Percentiles rank a stretch among this genome's conserved stretches.
Conservation (phyloP, 1,284 basidiomycete genomes). For the Melampsora larici-populina region DNA sequence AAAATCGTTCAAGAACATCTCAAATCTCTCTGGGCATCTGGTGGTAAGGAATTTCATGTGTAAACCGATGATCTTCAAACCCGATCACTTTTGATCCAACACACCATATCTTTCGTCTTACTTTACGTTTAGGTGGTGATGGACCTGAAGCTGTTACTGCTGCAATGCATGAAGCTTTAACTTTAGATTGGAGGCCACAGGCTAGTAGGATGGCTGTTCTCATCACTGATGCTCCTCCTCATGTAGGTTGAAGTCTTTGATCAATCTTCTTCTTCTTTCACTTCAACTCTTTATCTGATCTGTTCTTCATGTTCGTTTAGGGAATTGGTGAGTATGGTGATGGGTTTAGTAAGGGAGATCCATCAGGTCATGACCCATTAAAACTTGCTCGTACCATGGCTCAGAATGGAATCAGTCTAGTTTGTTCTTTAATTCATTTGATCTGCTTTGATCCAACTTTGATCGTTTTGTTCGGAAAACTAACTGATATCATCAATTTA, state of each 20-base stretch:
- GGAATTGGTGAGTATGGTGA: conserved; percentile 39
- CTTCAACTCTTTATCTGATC: conserved; percentile 52
- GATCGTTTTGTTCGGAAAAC: too few relatives aligned
- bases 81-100: background rate
- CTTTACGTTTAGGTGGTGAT: conserved; percentile 75
- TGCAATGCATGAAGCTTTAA: conserved; percentile 75
- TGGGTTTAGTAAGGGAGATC: conserved; percentile 30
- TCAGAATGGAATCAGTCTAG: conserved; percentile 78
- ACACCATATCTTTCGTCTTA: too few relatives aligned
- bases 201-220: conserved; percentile 79
- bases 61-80: too few relatives aligned
- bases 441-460: background rate
- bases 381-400: conserved; percentile 86
- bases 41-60: background rate
- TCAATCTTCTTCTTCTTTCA: conserved; percentile 44
- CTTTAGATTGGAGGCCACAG: conserved; percentile 81
- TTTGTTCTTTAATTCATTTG: conserved; percentile 55
- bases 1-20: conserved; percentile 29
- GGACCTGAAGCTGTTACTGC: conserved; percentile 97
- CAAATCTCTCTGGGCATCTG: conserved; percentile 37
- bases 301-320: background rate
- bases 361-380: conserved; percentile 73
- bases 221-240: conserved; percentile 79
- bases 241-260: conserved; percentile 57
- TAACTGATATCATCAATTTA: background rate